A percentile compares a stretch with the other conserved stretches of the same genome.
These are phyloP conservation scores for Dioscorea dumetorum DNA, from an alignment of 106 monocot genomes.

Conservation along the genomic window DNA sequence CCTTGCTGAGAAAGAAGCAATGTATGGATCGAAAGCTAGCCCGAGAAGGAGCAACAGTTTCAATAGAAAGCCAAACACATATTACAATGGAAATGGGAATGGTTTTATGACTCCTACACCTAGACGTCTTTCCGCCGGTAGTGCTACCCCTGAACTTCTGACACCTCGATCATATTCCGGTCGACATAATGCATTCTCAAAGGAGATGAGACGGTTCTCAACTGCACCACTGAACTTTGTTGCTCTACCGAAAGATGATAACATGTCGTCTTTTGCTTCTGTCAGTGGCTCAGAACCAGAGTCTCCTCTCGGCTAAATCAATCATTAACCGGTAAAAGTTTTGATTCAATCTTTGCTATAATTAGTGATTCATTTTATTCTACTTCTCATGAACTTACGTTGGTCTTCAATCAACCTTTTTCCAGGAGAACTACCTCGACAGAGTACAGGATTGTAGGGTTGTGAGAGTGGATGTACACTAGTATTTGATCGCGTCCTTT, in stretches of 20 bases:
- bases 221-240: constrained; percentile 57
- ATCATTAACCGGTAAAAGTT: no score
- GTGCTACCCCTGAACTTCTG: constrained; percentile 68
- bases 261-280: constrained; percentile 57
- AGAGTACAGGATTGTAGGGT: no score
- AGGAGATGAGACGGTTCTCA: constrained; percentile 46
- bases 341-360: no score
- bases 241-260: constrained; percentile 51
- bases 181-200: constrained; percentile 54
- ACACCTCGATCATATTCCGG: constrained; percentile 83
- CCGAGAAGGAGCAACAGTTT: constrained; percentile 56
- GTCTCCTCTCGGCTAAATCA: constrained; percentile 16
- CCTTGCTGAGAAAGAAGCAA: constrained; percentile 52
- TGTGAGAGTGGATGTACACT: no score
- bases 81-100: constrained; percentile 32
- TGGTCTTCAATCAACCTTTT: no score
- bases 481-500: no score
- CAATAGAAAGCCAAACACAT: constrained; percentile 21
- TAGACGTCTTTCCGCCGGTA: constrained; percentile 41
- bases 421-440: no score
- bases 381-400: no score
- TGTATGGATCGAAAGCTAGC: constrained; percentile 57
- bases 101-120: constrained; percentile 60
- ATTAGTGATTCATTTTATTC: no score
- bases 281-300: constrained; percentile 81